Evolutionary conservation across 1,284 basidiomycete genomes (phyloP), one percentile per base, ranked within the genome.

Genomic region (Fistulina hepatica): DNA sequence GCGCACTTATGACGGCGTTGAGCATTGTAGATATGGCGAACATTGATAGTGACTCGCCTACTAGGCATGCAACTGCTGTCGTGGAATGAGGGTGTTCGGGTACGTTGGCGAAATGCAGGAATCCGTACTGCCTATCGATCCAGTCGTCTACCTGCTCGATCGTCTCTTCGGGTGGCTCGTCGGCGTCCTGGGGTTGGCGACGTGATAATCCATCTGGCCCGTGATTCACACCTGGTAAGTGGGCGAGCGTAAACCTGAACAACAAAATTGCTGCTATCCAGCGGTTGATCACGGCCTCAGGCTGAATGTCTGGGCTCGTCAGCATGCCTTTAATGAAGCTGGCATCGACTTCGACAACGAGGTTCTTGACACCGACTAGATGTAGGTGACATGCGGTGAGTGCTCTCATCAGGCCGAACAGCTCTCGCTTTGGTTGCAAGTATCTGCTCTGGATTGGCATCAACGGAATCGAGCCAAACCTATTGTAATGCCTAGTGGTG

Each of bases 341-440:
- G 2, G 43, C 43, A 30, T 44, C 43, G 9, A 34, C 34, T 10
- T 43, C 40, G 15, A 19, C 33, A 2, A 40, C 35, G 6, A 45
- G 19, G 3, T 19, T 24, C 7, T 31, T 23, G 11, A 36, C 37
- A 2, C 42, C 42, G 2, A 44, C 12, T 8, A 44, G 19, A 34
- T 36, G 40, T n/a, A 39, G 36, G n/a, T 40, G 33, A 34, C 36
- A 33, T 6, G 39, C 34, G 9, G 40, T 36, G 15, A 44, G 19
- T 6, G 42, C 38, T 6, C 42, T 26, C n/a, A 39, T 33, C 12
- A 44, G 34, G 3, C 42, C 39, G 21, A 61, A 67, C 0, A 69
- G 39, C 35, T 69, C 59, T 3, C 61, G 40, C 40, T 69, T 68
- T 0, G 63, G 46, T 37, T 69, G 64, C 0, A 58, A 65, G 37